phyloP scores from a whole-genome alignment of 192 early-diverging fungal genomes.

The Coemansia sp. region DNA sequence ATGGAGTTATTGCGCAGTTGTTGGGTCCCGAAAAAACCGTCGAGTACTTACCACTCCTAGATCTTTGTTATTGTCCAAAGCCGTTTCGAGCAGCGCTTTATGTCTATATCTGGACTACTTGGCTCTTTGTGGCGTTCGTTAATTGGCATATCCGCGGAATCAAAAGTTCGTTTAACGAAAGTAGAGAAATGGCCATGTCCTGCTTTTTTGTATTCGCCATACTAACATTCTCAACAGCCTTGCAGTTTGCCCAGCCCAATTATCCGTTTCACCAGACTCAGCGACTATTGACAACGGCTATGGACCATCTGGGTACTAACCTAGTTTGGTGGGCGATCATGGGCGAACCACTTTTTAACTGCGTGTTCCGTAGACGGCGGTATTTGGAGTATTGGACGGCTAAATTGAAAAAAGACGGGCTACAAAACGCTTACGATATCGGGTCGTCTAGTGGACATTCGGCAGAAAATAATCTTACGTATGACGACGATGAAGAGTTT shows the following conservation, averaged over 20 bases:
- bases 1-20: conserved; percentile 40
- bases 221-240: conserved; percentile 31
- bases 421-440: conserved; percentile 48
- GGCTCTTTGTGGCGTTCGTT: conserved; percentile 34
- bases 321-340: conserved; percentile 54
- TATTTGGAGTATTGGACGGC: conserved; percentile 40
- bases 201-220: conserved; percentile 43
- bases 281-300: conserved; percentile 30
- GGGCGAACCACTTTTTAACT: conserved; percentile 42
- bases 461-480: conserved; percentile 6
- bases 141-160: conserved; percentile 53
- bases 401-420: conserved; percentile 36
- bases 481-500: conserved; percentile 14
- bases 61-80: conserved; percentile 41
- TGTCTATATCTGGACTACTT: conserved; percentile 43
- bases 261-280: conserved; percentile 38
- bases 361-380: conserved; percentile 21
- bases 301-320: conserved; percentile 47
- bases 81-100: conserved; percentile 36
- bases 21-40: conserved; percentile 29
- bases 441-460: conserved; percentile 10
- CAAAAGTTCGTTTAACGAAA: conserved; percentile 57
- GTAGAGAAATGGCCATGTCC: conserved; percentile 40
- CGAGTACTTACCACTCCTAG: conserved; percentile 24
- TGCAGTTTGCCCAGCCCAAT: conserved; percentile 30